These are phyloP conservation scores for Phyllosticta citriasiana DNA, from an alignment of 2,329 filamentous ascomycete genomes.

Conservation along the genomic window DNA sequence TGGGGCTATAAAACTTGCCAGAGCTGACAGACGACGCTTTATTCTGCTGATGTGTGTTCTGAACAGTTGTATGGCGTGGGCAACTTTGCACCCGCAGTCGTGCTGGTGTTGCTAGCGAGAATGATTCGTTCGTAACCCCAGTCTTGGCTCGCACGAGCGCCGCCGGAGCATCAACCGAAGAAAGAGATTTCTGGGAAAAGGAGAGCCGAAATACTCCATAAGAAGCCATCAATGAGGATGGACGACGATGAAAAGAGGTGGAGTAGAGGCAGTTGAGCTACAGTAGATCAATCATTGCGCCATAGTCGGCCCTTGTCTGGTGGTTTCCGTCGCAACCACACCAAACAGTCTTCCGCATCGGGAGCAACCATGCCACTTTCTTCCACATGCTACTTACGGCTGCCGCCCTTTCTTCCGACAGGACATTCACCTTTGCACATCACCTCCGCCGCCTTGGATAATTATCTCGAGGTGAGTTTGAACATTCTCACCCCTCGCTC, in stretches of 20 bases:
- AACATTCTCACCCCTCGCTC: not conserved
- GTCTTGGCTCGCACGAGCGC: no score
- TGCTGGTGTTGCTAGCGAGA: no score
- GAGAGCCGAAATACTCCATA: no score
- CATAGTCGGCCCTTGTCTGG: not conserved
- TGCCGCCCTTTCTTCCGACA: not conserved
- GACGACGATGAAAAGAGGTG: not conserved
- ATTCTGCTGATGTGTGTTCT: not conserved
- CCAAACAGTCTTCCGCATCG: not conserved
- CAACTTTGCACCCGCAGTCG: no score
- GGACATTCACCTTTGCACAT: not conserved
- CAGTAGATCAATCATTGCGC: not conserved
- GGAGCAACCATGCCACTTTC: not conserved
- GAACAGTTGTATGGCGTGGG: no score
- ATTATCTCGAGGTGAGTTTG: not conserved
- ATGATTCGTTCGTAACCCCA: no score
- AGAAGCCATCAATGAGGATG: not conserved
- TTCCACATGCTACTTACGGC: not conserved
- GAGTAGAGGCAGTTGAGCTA: not conserved
- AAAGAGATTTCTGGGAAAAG: no score
- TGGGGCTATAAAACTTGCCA: no score
- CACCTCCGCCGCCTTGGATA: not conserved
- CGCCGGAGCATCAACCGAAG: no score
- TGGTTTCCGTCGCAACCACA: not conserved
- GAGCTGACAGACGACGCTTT: not conserved